Conservation (phyloP, 192 early-diverging fungal species). For the Podila horticola region DNA sequence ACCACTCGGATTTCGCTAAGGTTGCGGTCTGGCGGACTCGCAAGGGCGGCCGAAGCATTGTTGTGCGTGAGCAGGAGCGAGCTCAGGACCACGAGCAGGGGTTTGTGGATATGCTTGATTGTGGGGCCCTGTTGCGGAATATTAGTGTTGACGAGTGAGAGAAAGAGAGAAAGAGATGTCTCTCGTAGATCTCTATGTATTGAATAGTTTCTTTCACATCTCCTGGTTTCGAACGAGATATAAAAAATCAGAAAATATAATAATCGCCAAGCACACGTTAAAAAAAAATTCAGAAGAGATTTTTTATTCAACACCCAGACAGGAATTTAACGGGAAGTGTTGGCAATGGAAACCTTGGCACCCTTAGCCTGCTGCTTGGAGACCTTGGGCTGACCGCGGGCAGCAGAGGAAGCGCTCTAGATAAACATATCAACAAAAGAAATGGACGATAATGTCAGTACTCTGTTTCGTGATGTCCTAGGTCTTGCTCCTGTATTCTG, state of each 20-base stretch:
- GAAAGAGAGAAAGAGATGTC: neutral
- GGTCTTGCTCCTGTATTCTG: neutral
- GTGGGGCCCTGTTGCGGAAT: slow-evolving; percentile 25
- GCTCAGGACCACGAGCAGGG: neutral
- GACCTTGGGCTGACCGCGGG: slow-evolving; percentile 70
- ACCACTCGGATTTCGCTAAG: slow-evolving; percentile 33
- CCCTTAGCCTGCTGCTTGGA: slow-evolving; percentile 88
- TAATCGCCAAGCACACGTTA: neutral
- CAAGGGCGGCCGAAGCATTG: slow-evolving; percentile 17
- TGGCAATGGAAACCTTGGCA: slow-evolving; percentile 79
- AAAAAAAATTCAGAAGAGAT: slow-evolving; percentile 12
- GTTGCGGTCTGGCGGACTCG: slow-evolving; percentile 31
- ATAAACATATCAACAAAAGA: slow-evolving; percentile 1
- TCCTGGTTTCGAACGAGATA: too few relatives aligned
- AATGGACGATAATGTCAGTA: neutral
- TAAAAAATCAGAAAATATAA: too few relatives aligned
- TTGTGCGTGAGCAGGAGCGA: slow-evolving; percentile 12
- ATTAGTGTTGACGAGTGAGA: neutral
- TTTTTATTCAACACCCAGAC: slow-evolving; percentile 17
- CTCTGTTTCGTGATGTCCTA: neutral
- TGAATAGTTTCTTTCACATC: neutral
- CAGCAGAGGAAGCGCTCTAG: slow-evolving; percentile 53
- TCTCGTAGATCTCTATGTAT: neutral
- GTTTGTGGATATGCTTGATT: slow-evolving; percentile 33
- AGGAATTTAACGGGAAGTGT: slow-evolving; percentile 81